Percentiles rank a stretch among this genome's conserved stretches.
Conservation (phyloP, 225 moss, liverwort and hornwort genomes). For the Physcomitrellopsis africana region DNA sequence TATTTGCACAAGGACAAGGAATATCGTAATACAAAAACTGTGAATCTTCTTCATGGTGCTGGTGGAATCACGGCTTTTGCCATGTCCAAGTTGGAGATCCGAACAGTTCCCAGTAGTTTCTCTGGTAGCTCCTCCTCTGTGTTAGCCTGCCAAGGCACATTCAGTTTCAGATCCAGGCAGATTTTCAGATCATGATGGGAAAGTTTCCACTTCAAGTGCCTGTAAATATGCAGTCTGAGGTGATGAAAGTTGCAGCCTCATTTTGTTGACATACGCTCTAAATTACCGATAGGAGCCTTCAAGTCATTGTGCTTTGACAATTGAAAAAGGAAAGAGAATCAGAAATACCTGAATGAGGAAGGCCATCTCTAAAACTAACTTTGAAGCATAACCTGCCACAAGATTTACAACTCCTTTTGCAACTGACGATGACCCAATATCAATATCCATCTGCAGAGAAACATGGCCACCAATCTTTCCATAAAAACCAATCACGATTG, state of each 20-base stretch:
- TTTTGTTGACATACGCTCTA: neutral
- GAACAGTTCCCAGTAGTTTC: slow-evolving; percentile 81
- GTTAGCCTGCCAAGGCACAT: slow-evolving; percentile 63
- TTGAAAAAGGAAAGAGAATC: slow-evolving; percentile 10
- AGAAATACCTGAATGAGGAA: slow-evolving; percentile 84
- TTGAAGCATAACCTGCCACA: slow-evolving; percentile 78
- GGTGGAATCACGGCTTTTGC: slow-evolving; percentile 66
- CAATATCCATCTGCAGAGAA: slow-evolving; percentile 80
- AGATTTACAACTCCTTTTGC: slow-evolving; percentile 93
- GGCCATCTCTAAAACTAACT: slow-evolving; percentile 91
- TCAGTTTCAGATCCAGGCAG: slow-evolving; percentile 11
- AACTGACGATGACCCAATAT: slow-evolving; percentile 98
- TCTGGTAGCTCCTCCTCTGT: slow-evolving; percentile 95
- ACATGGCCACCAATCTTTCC: neutral
- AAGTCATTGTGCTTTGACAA: neutral
- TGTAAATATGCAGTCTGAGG: neutral
- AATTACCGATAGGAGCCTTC: neutral
- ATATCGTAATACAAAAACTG: neutral
- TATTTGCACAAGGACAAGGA: slow-evolving; percentile 6
- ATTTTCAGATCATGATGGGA: slow-evolving; percentile 12
- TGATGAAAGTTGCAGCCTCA: neutral
- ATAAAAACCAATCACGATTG: slow-evolving; percentile 1
- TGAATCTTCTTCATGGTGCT: slow-evolving; percentile 17
- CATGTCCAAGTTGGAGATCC: slow-evolving; percentile 78
- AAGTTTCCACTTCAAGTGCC: slow-evolving; percentile 5